Conservation (phyloP, 2,329 filamentous ascomycete species). For the Microcera coccophila region DNA sequence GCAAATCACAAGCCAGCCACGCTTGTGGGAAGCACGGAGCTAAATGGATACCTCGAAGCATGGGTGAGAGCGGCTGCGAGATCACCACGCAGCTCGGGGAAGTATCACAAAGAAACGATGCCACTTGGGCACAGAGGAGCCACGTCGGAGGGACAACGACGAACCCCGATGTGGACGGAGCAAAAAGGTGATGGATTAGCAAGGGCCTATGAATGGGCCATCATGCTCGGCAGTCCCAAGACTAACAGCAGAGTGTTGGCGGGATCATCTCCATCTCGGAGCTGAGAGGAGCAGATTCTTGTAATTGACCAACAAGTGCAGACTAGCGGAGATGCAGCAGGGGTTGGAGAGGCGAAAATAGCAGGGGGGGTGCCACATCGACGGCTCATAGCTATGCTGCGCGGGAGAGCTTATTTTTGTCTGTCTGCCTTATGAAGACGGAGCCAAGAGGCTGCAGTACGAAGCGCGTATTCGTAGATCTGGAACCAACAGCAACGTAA, state of each 20-base stretch:
- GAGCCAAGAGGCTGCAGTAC: no score
- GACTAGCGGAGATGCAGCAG: slow-evolving; percentile 9
- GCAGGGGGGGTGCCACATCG: slow-evolving; percentile 3
- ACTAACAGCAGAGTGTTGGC: slow-evolving; percentile 12
- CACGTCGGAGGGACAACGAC: no score
- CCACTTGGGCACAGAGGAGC: slow-evolving; percentile 19
- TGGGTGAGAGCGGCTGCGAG: no score
- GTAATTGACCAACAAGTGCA: slow-evolving; percentile 5
- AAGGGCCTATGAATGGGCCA: slow-evolving; percentile 8
- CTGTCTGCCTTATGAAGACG: no score
- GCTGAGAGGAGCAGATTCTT: slow-evolving; percentile 11
- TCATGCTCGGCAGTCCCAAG: slow-evolving; percentile 6
- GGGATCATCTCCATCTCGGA: slow-evolving; percentile 13
- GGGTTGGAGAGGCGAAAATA: neutral
- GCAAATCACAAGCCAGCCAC: slow-evolving; percentile 16
- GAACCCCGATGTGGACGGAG: no score
- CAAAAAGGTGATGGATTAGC: no score
- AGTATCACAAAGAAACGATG: slow-evolving; percentile 23
- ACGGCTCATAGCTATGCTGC: neutral
- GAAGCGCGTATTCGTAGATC: no score
- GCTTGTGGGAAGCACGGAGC: slow-evolving; percentile 17
- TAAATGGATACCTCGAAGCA: slow-evolving; percentile 23
- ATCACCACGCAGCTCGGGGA: no score
- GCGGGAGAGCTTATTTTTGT: neutral
- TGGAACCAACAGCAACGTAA: no score